A percentile compares a stretch with the other conserved stretches of the same genome.
phyloP scores from a whole-genome alignment of 768 basidiomycete genomes.

The Lactifluus echinatus region DNA sequence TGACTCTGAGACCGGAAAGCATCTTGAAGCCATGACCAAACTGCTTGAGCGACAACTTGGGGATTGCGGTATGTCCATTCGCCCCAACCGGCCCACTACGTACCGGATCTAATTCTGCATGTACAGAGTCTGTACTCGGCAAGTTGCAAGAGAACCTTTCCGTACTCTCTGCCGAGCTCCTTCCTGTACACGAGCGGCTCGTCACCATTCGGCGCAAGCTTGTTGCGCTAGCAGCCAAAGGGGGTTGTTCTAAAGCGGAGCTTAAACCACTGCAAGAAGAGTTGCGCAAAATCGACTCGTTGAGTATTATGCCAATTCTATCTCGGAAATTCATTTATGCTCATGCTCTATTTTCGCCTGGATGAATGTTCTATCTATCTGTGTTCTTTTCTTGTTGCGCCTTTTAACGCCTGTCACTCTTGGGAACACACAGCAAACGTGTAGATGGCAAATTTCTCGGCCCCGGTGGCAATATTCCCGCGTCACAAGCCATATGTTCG shows the following conservation, averaged over 20 bases:
- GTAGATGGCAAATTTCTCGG: conserved; percentile 95
- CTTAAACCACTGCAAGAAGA: conserved; percentile 88
- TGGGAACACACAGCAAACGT: conserved; percentile 50
- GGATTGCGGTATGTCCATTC: conserved; percentile 66
- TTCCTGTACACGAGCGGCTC: conserved; percentile 83
- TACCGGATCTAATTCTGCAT: background rate
- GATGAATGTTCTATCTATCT: background rate
- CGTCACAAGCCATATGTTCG: conserved; percentile 85
- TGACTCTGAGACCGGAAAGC: conserved; percentile 73
- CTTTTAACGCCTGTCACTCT: conserved; percentile 21
- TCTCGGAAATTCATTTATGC: background rate
- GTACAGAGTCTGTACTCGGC: conserved; percentile 55
- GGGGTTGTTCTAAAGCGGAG: conserved; percentile 76
- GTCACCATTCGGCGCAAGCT: conserved; percentile 85
- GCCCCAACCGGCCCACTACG: background rate
- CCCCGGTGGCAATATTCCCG: conserved; percentile 80
- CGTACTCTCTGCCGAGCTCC: conserved; percentile 81
- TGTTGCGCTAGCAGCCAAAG: conserved; percentile 80
- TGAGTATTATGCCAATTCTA: conserved; percentile 41
- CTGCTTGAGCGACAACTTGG: conserved; percentile 86
- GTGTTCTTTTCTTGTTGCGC: background rate
- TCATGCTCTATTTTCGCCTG: conserved; percentile 7
- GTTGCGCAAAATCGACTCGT: conserved; percentile 92
- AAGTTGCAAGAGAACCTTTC: conserved; percentile 79
- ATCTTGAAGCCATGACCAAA: conserved; percentile 79